Conservation (phyloP, 2,329 filamentous ascomycete genomes). For the Fusarium sp. region DNA sequence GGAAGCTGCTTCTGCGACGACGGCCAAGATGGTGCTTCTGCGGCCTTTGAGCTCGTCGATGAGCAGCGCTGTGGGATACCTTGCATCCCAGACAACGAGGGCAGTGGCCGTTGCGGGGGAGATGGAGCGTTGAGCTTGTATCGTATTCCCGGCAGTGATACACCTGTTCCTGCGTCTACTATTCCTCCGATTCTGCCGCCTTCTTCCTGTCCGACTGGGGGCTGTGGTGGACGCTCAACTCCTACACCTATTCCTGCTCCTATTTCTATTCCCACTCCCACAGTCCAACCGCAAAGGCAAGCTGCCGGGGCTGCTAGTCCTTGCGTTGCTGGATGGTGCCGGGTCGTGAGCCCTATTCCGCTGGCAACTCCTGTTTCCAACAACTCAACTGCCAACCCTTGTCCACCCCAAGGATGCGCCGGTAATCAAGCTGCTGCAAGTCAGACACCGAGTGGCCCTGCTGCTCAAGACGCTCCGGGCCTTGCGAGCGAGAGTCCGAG, state of each 20-base stretch:
- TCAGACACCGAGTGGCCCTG: neutral
- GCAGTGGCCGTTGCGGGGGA: constrained; percentile 44
- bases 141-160: constrained; percentile 12
- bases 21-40: neutral
- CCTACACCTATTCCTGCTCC: constrained; percentile 5
- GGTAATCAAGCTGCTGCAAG: neutral
- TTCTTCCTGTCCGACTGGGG: constrained; percentile 14
- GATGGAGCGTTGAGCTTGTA: constrained; percentile 25
- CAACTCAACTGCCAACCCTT: constrained; percentile 23
- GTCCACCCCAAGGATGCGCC: constrained; percentile 14
- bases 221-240: neutral
- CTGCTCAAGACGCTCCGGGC: constrained; percentile 3
- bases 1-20: constrained; percentile 42
- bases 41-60: constrained; percentile 28
- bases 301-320: neutral
- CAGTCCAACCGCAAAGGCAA: neutral
- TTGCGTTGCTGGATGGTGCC: constrained; percentile 27
- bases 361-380: constrained; percentile 4
- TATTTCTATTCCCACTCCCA: neutral
- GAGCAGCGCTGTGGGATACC: constrained; percentile 33
- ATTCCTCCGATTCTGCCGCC: constrained; percentile 14
- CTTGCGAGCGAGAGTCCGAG: constrained; percentile 26
- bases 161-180: neutral
- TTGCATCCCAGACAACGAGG: constrained; percentile 33
- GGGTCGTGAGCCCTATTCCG: constrained; percentile 4